Base-by-base conservation (phyloP, 169 alveolate species). In the Cryptosporidium andersoni region DNA sequence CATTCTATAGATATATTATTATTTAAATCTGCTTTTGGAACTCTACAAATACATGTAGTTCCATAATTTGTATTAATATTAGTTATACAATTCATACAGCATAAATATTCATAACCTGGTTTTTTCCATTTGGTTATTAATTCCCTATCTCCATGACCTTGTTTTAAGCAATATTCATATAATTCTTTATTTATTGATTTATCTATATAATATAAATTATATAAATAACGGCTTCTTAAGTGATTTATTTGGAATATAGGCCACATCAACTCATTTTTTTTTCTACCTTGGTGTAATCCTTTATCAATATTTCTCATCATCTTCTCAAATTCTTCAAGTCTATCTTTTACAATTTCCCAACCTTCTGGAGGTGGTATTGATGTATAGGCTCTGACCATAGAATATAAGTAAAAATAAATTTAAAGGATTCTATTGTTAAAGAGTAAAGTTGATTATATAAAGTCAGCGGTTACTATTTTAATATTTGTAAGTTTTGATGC, bases 91-190 rank as follows among this genome's bases (percentile, higher is more conserved):
- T 94, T 88, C 64, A 96, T 74, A 88, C 99, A 98, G 89, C 99
- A 98, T 63, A 98, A 94, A 81, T 93, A 94, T 80, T 97, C 99
- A 91, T 92, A 98, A 6, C 99, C 99, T 68, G 93, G 96, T 91
- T 98, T 98, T 85, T 96, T 95, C 99, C 99, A 98, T 94, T 98
- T 98, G 37, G 99, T 98, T 39, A 98, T 97, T 68, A 98, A 93
- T 48, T 92, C 91, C 39, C 97, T 97, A 89, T 98, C 99, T 1
- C 98, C 99, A 67, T 93, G 97, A 63, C 97, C 96, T 88, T 98
- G 99, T 40, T 94, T 91, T 49, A 96, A 88, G 82, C 99, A 97
- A 89, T 94, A 97, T 81, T 98, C 99, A 91, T 97, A 98, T 47
- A 98, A 94, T 47, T 98, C 99, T 82, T 97, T 94, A 49, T 98